phyloP scores from a whole-genome alignment of 1,284 basidiomycete species.

The Ceratobasidium papillatum region DNA sequence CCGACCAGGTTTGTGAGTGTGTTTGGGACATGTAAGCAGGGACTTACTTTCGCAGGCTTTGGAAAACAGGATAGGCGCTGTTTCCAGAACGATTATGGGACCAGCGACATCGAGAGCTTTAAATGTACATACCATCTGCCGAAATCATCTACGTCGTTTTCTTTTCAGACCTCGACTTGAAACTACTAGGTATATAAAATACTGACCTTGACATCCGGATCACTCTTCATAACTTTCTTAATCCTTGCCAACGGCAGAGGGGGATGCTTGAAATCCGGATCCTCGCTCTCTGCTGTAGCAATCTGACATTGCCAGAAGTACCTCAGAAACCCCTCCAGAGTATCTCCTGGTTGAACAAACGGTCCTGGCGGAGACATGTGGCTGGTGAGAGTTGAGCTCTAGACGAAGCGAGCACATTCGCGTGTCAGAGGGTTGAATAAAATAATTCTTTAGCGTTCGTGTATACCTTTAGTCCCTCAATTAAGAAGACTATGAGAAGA shows the following conservation, averaged over 20 bases:
- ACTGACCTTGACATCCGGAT: conserved; percentile 91
- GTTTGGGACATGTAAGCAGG: not conserved
- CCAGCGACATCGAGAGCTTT: not conserved
- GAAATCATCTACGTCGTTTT: conserved; percentile 83
- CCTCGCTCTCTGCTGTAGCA: conserved; percentile 80
- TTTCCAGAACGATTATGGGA: conserved; percentile 27
- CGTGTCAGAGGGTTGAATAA: not conserved
- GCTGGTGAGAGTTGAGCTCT: not conserved
- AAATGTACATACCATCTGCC: conserved; percentile 73
- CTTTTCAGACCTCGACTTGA: not conserved
- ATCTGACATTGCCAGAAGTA: conserved; percentile 87
- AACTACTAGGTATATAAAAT: not conserved
- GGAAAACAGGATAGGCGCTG: conserved; percentile 89
- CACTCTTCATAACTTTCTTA: conserved; percentile 98
- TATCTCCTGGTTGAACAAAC: conserved; percentile 76
- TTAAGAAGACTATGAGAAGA: not conserved
- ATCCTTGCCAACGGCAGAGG: conserved; percentile 89
- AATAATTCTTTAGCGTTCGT: not conserved
- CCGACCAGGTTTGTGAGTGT: conserved; percentile 17
- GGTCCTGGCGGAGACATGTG: conserved; percentile 49
- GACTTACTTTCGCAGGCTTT: conserved; percentile 95
- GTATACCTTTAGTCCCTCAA: not conserved
- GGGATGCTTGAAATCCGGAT: conserved; percentile 84
- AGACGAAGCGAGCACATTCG: not conserved
- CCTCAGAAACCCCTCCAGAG: conserved; percentile 76